Evolutionary conservation across 306 rosid genomes (phyloP).

Genomic region (Glycine soja): DNA sequence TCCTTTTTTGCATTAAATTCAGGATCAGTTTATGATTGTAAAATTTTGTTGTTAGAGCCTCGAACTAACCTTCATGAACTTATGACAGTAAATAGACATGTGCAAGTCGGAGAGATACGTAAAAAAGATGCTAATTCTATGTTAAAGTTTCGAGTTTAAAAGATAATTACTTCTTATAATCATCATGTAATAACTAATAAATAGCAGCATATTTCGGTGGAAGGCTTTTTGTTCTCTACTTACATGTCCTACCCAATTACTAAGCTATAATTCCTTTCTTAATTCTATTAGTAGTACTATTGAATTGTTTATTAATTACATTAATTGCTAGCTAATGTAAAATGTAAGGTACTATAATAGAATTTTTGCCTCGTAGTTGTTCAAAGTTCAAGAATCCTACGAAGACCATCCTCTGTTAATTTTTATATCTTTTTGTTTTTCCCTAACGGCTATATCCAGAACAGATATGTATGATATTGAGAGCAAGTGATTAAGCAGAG

Average conservation of each 20-base stretch:
- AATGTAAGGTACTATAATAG: background rate
- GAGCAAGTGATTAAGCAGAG: conserved; percentile 68
- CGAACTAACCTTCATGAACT: background rate
- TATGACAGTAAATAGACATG: conserved; percentile 20
- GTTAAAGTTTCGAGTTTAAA: conserved; percentile 21
- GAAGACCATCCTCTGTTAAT: background rate
- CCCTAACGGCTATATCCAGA: conserved; percentile 62
- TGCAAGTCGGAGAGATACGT: conserved; percentile 25
- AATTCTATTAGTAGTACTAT: conserved; percentile 2
- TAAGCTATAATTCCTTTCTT: conserved; percentile 20
- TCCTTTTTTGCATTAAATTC: conserved; percentile 32
- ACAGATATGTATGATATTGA: conserved; percentile 75
- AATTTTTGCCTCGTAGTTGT: background rate
- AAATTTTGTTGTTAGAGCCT: conserved; percentile 8
- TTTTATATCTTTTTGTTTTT: conserved; percentile 40
- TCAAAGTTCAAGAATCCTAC: background rate
- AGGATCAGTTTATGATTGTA: conserved; percentile 35
- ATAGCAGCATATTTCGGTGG: background rate
- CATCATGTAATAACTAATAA: conserved; percentile 10
- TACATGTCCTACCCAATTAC: conserved; percentile 19
- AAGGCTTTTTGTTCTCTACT: conserved; percentile 24
- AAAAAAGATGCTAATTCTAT: background rate
- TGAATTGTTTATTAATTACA: conserved; percentile 29
- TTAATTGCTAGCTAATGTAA: background rate
- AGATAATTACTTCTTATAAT: conserved; percentile 19